Conservation (phyloP, 2,329 filamentous ascomycete genomes). For the Aspergillus sp. region DNA sequence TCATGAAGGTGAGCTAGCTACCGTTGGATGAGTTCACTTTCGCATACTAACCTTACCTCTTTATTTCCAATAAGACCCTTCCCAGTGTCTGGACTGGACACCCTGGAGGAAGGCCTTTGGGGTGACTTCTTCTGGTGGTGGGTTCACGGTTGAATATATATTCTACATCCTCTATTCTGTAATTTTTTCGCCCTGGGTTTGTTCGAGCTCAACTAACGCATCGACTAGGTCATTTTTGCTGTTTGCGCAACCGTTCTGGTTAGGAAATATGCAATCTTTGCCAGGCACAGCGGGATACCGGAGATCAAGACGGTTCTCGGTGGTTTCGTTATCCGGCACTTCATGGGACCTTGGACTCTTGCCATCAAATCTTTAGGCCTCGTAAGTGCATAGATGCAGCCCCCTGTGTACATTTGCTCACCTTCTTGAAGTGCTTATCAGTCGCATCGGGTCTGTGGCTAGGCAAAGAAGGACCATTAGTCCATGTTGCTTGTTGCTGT, state of each 20-base stretch:
- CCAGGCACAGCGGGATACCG: slow-evolving; percentile 92
- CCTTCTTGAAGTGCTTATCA: slow-evolving; percentile 68
- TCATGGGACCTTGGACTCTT: slow-evolving; percentile 85
- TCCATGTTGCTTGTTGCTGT: slow-evolving; percentile 96
- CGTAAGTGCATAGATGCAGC: slow-evolving; percentile 47
- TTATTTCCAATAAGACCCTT: slow-evolving; percentile 52
- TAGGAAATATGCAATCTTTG: slow-evolving; percentile 78
- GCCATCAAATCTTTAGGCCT: slow-evolving; percentile 85
- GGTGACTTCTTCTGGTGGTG: slow-evolving; percentile 63
- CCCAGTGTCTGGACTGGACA: slow-evolving; percentile 82
- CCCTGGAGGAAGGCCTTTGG: slow-evolving; percentile 77
- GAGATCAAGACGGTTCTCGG: slow-evolving; percentile 97
- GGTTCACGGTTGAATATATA: slow-evolving; percentile 82
- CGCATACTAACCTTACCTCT: slow-evolving; percentile 3
- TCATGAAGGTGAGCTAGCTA: slow-evolving; percentile 59
- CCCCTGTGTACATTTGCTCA: slow-evolving; percentile 18
- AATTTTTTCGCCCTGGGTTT: slow-evolving; percentile 31
- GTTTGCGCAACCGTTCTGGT: slow-evolving; percentile 75
- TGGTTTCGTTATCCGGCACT: slow-evolving; percentile 85
- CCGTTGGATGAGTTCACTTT: not conserved
- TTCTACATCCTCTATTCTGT: slow-evolving; percentile 86
- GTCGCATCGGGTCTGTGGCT: slow-evolving; percentile 95
- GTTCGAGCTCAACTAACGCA: slow-evolving; percentile 20
- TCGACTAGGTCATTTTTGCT: slow-evolving; percentile 69
- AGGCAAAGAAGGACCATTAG: slow-evolving; percentile 90